Conservation (phyloP, 495 filamentous ascomycete genomes). For the Acidomyces sp. region DNA sequence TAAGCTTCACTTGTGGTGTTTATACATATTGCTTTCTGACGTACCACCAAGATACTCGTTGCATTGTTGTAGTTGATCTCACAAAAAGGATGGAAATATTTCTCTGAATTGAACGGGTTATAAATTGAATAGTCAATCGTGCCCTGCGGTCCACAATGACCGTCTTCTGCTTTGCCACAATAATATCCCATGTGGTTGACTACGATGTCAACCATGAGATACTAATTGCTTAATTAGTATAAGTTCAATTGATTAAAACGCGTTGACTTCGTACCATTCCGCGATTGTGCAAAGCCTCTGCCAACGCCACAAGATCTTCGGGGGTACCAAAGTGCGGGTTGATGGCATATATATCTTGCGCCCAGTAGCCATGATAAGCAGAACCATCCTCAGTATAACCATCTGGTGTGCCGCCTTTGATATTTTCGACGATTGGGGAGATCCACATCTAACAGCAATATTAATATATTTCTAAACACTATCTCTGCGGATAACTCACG, state of each 20-base stretch:
- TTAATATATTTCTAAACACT: not conserved
- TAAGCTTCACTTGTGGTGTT: too few relatives aligned
- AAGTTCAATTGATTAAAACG: not conserved
- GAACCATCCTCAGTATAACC: not conserved
- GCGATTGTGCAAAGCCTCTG: not conserved
- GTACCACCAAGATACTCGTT: constrained; percentile 17
- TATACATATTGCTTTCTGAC: too few relatives aligned
- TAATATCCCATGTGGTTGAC: constrained; percentile 58
- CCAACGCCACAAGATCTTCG: constrained; percentile 4
- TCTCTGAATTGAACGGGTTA: constrained; percentile 47
- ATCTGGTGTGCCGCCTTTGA: not conserved
- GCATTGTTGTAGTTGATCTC: constrained; percentile 48
- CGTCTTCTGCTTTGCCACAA: constrained; percentile 35
- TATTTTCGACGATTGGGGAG: not conserved
- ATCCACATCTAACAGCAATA: not conserved
- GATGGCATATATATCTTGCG: constrained; percentile 7
- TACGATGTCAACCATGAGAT: constrained; percentile 13
- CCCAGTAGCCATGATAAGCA: constrained; percentile 8
- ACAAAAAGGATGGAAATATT: constrained; percentile 57
- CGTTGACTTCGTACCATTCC: not conserved
- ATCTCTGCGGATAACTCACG: not conserved
- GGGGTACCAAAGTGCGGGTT: constrained; percentile 7
- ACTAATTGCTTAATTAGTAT: constrained; percentile 2
- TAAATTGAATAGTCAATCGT: constrained; percentile 51
- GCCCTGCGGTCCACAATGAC: too few relatives aligned